phyloP scores from a whole-genome alignment of 192 early-diverging fungal genomes.

The Mortierella claussenii region DNA sequence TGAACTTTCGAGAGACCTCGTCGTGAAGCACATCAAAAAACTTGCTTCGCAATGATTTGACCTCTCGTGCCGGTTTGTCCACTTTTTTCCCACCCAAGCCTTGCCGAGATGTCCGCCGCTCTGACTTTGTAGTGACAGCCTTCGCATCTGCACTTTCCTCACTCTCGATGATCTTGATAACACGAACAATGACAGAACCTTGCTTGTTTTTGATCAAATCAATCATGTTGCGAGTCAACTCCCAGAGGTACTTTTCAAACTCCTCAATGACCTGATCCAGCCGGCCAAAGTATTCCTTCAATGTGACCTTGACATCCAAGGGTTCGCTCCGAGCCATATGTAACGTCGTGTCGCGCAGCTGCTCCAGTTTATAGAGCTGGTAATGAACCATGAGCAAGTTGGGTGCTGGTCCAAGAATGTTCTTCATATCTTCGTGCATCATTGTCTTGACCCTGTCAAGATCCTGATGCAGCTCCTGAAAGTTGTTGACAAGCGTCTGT shows the following conservation, averaged over 20 bases:
- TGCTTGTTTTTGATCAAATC: slow-evolving; percentile 79
- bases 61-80: slow-evolving; percentile 58
- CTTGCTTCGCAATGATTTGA: slow-evolving; percentile 81
- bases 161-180: slow-evolving; percentile 94
- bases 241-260: slow-evolving; percentile 92
- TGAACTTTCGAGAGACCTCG: slow-evolving; percentile 73
- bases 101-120: slow-evolving; percentile 58
- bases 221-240: slow-evolving; percentile 80
- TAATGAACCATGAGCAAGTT: slow-evolving; percentile 91
- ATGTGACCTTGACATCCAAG: slow-evolving; percentile 83
- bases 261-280: slow-evolving; percentile 83
- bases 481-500: slow-evolving; percentile 85
- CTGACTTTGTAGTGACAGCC: slow-evolving; percentile 56
- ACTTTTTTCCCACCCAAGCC: slow-evolving; percentile 60
- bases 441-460: slow-evolving; percentile 76
- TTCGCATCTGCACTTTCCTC: slow-evolving; percentile 93
- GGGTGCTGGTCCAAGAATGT: slow-evolving; percentile 74
- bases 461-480: slow-evolving; percentile 87
- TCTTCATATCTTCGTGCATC: slow-evolving; percentile 72
- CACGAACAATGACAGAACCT: slow-evolving; percentile 79
- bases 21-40: slow-evolving; percentile 83
- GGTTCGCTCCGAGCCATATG: slow-evolving; percentile 70
- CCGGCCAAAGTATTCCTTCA: slow-evolving; percentile 86
- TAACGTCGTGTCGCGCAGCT: slow-evolving; percentile 89
- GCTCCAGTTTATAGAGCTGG: slow-evolving; percentile 86